Evolutionary conservation across 805 yeast genomes (phyloP).

Genomic region (Candida xiaguanensis): DNA sequence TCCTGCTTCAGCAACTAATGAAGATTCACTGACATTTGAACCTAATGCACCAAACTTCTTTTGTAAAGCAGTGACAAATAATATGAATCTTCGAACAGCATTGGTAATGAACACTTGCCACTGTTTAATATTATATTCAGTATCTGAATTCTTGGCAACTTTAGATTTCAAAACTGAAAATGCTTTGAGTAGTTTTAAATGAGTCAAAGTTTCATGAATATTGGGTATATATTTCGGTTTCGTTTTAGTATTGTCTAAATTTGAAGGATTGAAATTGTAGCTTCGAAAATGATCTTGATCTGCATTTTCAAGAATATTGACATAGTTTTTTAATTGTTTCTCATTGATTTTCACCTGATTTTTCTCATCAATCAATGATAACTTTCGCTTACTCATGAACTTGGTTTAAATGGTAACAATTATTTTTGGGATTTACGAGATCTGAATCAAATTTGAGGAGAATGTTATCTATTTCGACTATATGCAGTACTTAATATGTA

Average conservation of each 20-base stretch:
- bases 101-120: slow-evolving; percentile 22
- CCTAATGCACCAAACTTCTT: background rate
- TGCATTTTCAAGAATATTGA: background rate
- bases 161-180: slow-evolving; percentile 16
- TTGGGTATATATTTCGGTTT: slow-evolving; percentile 5
- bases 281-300: background rate
- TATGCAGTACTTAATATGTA: background rate
- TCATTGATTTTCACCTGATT: background rate
- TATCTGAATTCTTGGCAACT: slow-evolving; percentile 6
- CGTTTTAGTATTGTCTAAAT: background rate
- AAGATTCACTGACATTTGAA: background rate
- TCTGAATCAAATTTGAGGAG: background rate
- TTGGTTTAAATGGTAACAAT: no score
- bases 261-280: background rate
- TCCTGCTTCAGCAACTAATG: background rate
- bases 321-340: background rate
- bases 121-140: slow-evolving; percentile 1
- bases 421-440: background rate
- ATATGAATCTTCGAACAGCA: slow-evolving; percentile 20
- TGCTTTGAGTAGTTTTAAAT: slow-evolving; percentile 21
- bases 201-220: slow-evolving; percentile 15
- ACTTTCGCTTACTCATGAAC: background rate
- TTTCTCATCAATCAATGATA: background rate
- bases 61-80: slow-evolving; percentile 16
- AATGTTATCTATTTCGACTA: no score